Evolutionary conservation across 129 eudicot species (phyloP).

Genomic region (Tagetes patula): DNA sequence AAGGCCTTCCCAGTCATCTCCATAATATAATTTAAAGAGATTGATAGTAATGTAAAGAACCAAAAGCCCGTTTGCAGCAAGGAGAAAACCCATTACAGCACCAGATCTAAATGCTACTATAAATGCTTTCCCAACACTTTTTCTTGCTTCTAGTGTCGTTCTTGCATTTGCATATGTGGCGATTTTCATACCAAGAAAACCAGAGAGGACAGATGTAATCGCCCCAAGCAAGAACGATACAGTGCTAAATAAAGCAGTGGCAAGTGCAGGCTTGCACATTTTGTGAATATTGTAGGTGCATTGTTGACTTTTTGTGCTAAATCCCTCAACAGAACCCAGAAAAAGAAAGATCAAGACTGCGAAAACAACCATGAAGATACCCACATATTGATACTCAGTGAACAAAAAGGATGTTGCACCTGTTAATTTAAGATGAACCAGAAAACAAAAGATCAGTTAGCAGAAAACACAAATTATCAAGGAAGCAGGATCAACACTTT

Average conservation of each 20-base stretch:
- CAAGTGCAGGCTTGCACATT: constrained; percentile 83
- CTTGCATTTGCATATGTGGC: constrained; percentile 78
- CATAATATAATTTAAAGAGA: constrained; percentile 60
- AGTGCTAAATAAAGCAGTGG: constrained; percentile 78
- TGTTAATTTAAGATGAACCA: constrained; percentile 20
- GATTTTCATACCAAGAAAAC: constrained; percentile 88
- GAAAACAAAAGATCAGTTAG: constrained; percentile 14
- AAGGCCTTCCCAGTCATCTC: constrained; percentile 87
- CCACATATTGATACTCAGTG: constrained; percentile 76
- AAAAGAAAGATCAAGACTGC: constrained; percentile 77
- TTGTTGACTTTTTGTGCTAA: constrained; percentile 59
- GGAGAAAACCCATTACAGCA: constrained; percentile 79
- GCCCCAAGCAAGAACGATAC: constrained; percentile 78
- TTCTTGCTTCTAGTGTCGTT: constrained; percentile 72
- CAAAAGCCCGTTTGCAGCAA: constrained; percentile 75
- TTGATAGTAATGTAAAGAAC: constrained; percentile 56
- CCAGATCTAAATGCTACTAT: constrained; percentile 66
- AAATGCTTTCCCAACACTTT: constrained; percentile 73
- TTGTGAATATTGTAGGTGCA: constrained; percentile 55
- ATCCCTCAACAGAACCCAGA: constrained; percentile 79
- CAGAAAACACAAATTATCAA: background rate
- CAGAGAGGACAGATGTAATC: constrained; percentile 72
- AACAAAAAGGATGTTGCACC: constrained; percentile 82
- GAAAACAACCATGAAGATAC: constrained; percentile 84
- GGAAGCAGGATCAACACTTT: background rate